Percentiles rank a stretch among this genome's conserved stretches.
These are phyloP conservation scores for Scedosporium minutisporum DNA, from an alignment of 2,329 filamentous ascomycete species.

Conservation along the genomic window DNA sequence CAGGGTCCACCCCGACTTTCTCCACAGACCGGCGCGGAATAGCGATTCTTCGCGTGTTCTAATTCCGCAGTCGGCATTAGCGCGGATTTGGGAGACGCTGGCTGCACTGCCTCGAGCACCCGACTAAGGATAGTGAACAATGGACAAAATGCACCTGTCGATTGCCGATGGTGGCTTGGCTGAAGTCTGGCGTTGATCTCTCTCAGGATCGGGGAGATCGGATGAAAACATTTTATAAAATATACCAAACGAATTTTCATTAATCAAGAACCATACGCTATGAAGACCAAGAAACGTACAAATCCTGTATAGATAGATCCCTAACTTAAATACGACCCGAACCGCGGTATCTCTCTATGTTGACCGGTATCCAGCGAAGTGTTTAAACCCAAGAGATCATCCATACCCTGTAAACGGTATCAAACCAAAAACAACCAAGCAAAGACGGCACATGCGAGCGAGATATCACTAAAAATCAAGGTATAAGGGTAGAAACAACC, in stretches of 20 bases:
- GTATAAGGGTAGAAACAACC: no score
- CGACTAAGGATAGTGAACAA: neutral
- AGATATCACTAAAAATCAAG: no score
- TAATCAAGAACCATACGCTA: no score
- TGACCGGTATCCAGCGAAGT: neutral
- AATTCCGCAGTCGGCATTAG: neutral
- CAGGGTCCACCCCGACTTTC: neutral
- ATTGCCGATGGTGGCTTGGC: no score
- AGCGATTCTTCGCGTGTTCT: neutral
- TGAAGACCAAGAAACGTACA: neutral
- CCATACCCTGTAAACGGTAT: neutral
- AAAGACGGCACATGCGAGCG: no score
- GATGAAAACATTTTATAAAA: no score
- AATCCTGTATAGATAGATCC: neutral
- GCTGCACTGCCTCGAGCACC: neutral
- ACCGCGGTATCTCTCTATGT: neutral
- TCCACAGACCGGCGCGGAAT: neutral
- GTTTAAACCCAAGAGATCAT: neutral
- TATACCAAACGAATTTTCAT: no score
- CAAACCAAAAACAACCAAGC: neutral
- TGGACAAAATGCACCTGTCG: no score
- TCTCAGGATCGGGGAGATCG: no score
- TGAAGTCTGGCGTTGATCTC: no score
- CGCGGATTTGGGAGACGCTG: neutral
- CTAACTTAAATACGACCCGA: neutral